Conservation (phyloP, 148 eudicot species). For the Suaeda aralocaspica region DNA sequence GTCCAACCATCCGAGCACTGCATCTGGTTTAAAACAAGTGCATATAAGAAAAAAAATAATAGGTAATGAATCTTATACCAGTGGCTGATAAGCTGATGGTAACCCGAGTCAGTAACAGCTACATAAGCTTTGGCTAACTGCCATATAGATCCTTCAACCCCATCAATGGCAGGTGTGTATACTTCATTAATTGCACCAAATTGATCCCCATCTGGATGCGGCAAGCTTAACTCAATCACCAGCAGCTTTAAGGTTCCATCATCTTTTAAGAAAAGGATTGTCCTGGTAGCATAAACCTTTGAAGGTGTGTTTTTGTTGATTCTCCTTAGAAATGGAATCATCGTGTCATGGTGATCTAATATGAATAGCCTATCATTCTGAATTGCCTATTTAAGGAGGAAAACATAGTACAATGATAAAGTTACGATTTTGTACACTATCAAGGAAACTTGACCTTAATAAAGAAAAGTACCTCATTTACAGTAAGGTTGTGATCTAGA, state of each 20-base stretch:
- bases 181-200: conserved; percentile 50
- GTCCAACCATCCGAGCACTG: no score
- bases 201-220: conserved; percentile 50
- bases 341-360: conserved; percentile 61
- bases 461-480: conserved; percentile 44
- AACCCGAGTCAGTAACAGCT: conserved; percentile 68
- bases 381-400: conserved; percentile 36
- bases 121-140: conserved; percentile 88
- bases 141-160: conserved; percentile 57
- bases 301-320: conserved; percentile 48
- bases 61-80: no score
- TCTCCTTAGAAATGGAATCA: conserved; percentile 61
- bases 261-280: conserved; percentile 56
- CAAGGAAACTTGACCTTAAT: neutral
- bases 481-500: conserved; percentile 32
- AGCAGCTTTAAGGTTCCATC: conserved; percentile 68
- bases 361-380: conserved; percentile 49
- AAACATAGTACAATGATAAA: neutral
- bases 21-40: no score
- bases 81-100: conserved; percentile 84
- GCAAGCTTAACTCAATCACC: conserved; percentile 67
- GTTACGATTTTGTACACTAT: no score
- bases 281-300: conserved; percentile 66
- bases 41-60: no score
- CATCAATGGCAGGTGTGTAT: conserved; percentile 44